Evolutionary conservation across 495 filamentous ascomycete genomes (phyloP).

Genomic region (Aspergillus affinis): DNA sequence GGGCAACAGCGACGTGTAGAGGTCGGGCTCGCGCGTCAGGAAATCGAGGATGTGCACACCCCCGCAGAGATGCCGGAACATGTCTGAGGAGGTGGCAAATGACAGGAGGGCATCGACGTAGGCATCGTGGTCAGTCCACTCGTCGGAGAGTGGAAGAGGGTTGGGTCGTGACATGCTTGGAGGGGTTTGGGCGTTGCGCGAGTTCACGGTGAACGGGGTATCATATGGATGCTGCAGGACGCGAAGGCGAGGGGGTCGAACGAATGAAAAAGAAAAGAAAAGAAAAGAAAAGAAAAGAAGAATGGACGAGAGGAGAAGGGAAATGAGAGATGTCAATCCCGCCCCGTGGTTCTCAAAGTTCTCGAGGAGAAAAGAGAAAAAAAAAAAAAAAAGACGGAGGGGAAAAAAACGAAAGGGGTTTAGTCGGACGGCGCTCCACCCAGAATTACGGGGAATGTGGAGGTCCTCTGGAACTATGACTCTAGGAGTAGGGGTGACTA

Average conservation of each 20-base stretch:
- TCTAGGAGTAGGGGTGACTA: too few relatives aligned
- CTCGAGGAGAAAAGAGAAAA: too few relatives aligned
- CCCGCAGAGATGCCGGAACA: conserved; percentile 87
- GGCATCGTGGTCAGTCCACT: conserved; percentile 58
- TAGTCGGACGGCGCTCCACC: conserved; percentile 6
- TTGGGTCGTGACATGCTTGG: conserved; percentile 16
- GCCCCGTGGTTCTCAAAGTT: too few relatives aligned
- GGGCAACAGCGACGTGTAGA: conserved; percentile 74
- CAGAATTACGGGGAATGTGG: conserved; percentile 11
- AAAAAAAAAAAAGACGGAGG: conserved; percentile 1
- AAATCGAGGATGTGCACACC: conserved; percentile 96
- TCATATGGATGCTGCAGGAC: not conserved
- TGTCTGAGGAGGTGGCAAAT: conserved; percentile 69
- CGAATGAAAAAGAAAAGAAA: not conserved
- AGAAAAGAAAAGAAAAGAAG: not conserved
- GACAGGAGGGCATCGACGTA: conserved; percentile 77
- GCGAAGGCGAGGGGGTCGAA: not conserved
- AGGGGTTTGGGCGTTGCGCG: not conserved
- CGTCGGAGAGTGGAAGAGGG: conserved; percentile 57
- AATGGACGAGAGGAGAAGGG: not conserved
- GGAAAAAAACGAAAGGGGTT: conserved; percentile 10
- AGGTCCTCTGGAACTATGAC: not conserved
- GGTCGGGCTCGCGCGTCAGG: conserved; percentile 77
- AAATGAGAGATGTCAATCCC: not conserved
- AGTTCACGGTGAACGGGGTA: not conserved